phyloP scores from a whole-genome alignment of 176 grass and related monocot species.

The Phyllostachys edulis region DNA sequence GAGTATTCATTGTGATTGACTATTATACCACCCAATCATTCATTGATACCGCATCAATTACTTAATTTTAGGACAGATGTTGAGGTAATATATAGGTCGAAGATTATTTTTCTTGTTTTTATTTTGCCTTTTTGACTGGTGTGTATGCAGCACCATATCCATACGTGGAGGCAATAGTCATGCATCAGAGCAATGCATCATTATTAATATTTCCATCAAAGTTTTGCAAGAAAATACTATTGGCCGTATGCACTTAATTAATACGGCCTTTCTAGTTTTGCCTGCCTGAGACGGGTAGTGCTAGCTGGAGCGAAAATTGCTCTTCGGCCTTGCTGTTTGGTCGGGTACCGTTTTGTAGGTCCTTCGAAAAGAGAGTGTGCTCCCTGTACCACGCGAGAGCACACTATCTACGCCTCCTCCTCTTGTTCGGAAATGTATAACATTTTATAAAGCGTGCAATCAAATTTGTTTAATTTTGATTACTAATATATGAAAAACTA shows the following conservation, averaged over 20 bases:
- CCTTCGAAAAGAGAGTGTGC: not conserved
- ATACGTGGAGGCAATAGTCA: not conserved
- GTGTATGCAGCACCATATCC: not conserved
- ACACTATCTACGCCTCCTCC: not conserved
- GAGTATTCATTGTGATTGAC: no score
- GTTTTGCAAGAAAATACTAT: not conserved
- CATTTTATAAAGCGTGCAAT: no score
- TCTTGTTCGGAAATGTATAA: no score
- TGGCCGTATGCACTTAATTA: not conserved
- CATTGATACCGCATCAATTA: no score
- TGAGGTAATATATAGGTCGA: no score
- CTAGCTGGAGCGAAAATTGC: not conserved
- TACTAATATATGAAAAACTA: no score
- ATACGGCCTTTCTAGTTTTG: not conserved
- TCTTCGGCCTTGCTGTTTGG: not conserved
- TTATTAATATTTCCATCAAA: not conserved
- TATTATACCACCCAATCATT: no score
- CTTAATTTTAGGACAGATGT: no score
- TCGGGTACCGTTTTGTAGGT: not conserved
- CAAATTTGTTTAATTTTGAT: no score
- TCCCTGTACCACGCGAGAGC: not conserved
- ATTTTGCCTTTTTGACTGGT: not conserved
- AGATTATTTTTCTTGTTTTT: not conserved
- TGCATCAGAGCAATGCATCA: not conserved
- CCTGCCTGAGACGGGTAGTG: not conserved